phyloP scores from a whole-genome alignment of 2,329 filamentous ascomycete species.

The Cercospora sojina region DNA sequence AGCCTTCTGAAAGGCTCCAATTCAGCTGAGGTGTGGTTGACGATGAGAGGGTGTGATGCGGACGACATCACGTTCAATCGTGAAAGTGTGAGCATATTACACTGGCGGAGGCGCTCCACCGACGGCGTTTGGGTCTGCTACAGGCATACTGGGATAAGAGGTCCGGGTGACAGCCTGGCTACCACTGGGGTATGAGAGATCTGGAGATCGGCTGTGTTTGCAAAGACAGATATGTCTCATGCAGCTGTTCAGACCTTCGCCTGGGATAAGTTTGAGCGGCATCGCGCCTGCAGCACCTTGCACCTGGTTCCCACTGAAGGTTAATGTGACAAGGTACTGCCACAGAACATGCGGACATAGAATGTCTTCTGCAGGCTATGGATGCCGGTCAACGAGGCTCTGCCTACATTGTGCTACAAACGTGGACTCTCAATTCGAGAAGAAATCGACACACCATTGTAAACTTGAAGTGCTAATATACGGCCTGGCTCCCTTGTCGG shows the following conservation, averaged over 20 bases:
- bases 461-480: neutral
- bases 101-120: constrained; percentile 11
- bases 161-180: constrained; percentile 13
- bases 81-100: constrained; percentile 21
- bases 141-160: constrained; percentile 14
- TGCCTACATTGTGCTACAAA: no score
- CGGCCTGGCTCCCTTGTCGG: neutral
- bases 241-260: no score
- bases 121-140: constrained; percentile 22
- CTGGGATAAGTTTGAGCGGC: no score
- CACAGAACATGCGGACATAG: no score
- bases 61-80: constrained; percentile 17
- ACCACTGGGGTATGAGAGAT: neutral
- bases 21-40: constrained; percentile 22
- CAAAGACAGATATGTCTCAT: no score
- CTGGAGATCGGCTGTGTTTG: neutral
- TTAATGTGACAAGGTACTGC: no score
- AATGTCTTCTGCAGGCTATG: no score
- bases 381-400: no score
- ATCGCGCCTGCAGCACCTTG: no score
- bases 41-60: constrained; percentile 10
- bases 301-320: no score
- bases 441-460: neutral
- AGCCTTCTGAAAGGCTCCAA: constrained; percentile 14
- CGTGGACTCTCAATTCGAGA: neutral